Evolutionary conservation across 2,329 filamentous ascomycete genomes (phyloP), one percentile per base, ranked within the genome.

Genomic region (Aplosporella prunicola): DNA sequence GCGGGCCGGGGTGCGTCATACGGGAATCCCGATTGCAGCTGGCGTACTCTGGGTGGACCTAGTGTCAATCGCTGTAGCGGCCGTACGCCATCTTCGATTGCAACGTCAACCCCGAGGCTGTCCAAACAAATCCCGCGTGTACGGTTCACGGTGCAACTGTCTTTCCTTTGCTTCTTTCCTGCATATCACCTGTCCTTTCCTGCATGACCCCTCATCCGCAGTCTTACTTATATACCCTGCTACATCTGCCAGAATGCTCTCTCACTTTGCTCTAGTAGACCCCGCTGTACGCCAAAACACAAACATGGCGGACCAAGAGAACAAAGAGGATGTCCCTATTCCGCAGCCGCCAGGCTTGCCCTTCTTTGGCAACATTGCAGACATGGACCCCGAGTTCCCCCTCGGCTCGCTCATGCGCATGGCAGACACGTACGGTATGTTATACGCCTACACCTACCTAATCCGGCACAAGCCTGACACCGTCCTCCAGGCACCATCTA

Each of bases 291-390:
- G 17, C 13, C 34, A 26, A 30, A 27, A 26, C 23, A 27, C 16
- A 9, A 17, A n/a, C 31, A 39, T 39, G 37, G 31, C 24, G 26
- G 25, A 34, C 6, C n/a, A n/a, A n/a, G n/a, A n/a, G 22, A 35
- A 32, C 8, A 20, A 27, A 23, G 27, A 35, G 9, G 22, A n/a
- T 27, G 47, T 51, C 14, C 64, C 69, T 3, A 80, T 85, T 36
- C 79, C 80, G 2, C 69, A 74, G 31, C 80, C 80, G 17, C 67
- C 67, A 37, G 76, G 74, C 3, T 61, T 80, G 39, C 80, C 78
- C 1, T 55, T 85, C 17, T 44, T 85, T 16, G 80, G 81, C 18
- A 81, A 85, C 47, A 52, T 80, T 20, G 61, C 63, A 37, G 76
- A 82, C 45, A 69, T 87, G 44, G 72, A 80, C 41, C 57, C 67